Conservation (phyloP, 768 basidiomycete genomes). For the Harrya chromipes region DNA sequence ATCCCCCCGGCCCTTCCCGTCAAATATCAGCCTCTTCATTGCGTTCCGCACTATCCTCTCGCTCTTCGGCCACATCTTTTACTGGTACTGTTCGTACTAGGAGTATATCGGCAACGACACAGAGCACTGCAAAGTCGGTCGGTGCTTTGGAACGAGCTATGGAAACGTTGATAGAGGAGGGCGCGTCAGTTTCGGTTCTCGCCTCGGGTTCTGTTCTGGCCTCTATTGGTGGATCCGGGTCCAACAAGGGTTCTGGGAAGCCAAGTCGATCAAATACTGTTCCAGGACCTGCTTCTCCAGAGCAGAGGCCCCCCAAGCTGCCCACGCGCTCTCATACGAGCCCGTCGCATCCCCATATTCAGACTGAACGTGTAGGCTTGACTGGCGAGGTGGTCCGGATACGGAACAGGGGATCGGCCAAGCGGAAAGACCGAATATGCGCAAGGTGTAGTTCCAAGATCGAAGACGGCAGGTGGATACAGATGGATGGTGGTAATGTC, state of each 20-base stretch:
- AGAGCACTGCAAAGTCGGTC: slow-evolving; percentile 27
- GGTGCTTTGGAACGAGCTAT: slow-evolving; percentile 49
- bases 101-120: slow-evolving; percentile 29
- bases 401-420: slow-evolving; percentile 33
- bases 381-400: slow-evolving; percentile 28
- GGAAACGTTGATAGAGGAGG: slow-evolving; percentile 50
- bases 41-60: slow-evolving; percentile 19
- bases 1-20: slow-evolving; percentile 23
- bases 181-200: slow-evolving; percentile 33
- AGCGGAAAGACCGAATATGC: slow-evolving; percentile 47
- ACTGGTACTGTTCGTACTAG: slow-evolving; percentile 15
- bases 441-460: slow-evolving; percentile 66
- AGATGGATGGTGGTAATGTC: slow-evolving; percentile 68
- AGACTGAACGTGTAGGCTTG: slow-evolving; percentile 25
- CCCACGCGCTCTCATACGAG: slow-evolving; percentile 55
- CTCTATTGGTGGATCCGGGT: slow-evolving; percentile 22
- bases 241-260: slow-evolving; percentile 24
- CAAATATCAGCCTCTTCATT: slow-evolving; percentile 25
- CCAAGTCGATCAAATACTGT: slow-evolving; percentile 52
- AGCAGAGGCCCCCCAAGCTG: slow-evolving; percentile 48
- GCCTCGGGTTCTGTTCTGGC: slow-evolving; percentile 34
- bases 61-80: slow-evolving; percentile 9
- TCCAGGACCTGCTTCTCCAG: slow-evolving; percentile 43
- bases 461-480: slow-evolving; percentile 81
- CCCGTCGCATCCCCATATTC: slow-evolving; percentile 37